Evolutionary conservation across 2,329 filamentous ascomycete genomes (phyloP), one percentile per base, ranked within the genome.

Genomic region (Ophiocordyceps unilateralis): DNA sequence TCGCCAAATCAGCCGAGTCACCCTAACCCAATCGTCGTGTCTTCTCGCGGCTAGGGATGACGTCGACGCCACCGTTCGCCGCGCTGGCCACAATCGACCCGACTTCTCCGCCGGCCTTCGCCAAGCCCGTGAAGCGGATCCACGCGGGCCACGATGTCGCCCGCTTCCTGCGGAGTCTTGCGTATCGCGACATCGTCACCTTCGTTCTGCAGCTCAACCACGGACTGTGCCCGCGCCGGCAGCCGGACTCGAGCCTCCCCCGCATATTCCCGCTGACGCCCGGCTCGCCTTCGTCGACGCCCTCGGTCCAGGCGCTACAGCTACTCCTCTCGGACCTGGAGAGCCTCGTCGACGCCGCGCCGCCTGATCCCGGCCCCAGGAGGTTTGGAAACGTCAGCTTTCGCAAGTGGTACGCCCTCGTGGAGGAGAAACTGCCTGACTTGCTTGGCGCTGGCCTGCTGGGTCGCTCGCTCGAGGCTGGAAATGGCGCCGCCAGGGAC

Each of bases 331-430:
- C 68, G 6, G 72, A 67, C 41, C 66, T 93, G 14, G 73, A 76
- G 42, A 63, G 62, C 9, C 70, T 93, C 41, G 75, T 94, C 41
- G 74, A 81, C 15, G 77, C 88, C 54, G 83, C 78, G 1, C 89
- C 88, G 1, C 89, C 89, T 1, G 83, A 93, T 53, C 76, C 78
- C 7, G 88, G 88, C 14, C 88, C 89, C 17, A 72, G 89, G 43
- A 73, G 91, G 48, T 98, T 96, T 57, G 91, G 91, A 28, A 98
- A 98, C 58, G 68, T 84, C 39, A 89, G 83, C 53, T 98, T 94
- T 60, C 73, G 88, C 24, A 83, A 69, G 50, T 98, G 91, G 89
- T 74, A 81, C 58, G 65, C 72, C 40, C 62, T 87, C 24, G 67
- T 91, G 12, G 76, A 80, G 50, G 69, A 74, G 43, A 67, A 72